A percentile compares a stretch with the other conserved stretches of the same genome.
phyloP scores from a whole-genome alignment of 1,139 yeast species.

The Hansenula lynferdii region DNA sequence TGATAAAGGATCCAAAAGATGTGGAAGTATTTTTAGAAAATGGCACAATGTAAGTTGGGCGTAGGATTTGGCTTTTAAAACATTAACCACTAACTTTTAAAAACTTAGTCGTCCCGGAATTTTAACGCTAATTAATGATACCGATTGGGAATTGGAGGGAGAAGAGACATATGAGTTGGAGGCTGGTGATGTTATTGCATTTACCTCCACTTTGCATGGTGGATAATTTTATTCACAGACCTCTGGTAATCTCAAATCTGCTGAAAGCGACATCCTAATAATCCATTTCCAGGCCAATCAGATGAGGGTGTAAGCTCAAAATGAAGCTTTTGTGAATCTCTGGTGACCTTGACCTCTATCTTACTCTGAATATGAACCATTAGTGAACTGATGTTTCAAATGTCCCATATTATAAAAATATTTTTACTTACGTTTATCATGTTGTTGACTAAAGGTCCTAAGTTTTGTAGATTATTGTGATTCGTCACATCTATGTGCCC shows the following conservation, averaged over 20 bases:
- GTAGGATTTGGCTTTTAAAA: too few species aligned
- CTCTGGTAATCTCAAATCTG: neutral
- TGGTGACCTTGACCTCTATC: neutral
- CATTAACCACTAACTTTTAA: too few species aligned
- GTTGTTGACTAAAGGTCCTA: constrained; percentile 30
- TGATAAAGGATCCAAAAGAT: constrained; percentile 60
- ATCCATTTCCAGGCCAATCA: constrained; percentile 68
- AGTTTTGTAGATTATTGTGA: constrained; percentile 17
- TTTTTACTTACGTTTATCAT: constrained; percentile 13
- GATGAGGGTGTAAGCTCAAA: constrained; percentile 42
- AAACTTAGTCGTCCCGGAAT: constrained; percentile 92
- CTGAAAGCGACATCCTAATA: constrained; percentile 59
- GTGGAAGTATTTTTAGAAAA: constrained; percentile 77
- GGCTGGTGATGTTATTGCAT: constrained; percentile 72
- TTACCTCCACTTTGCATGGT: constrained; percentile 93
- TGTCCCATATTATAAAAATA: neutral
- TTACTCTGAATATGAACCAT: too few species aligned
- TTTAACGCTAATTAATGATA: constrained; percentile 83
- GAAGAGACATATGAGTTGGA: constrained; percentile 75
- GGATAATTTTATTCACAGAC: constrained; percentile 42
- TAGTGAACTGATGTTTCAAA: too few species aligned
- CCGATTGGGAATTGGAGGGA: constrained; percentile 97
- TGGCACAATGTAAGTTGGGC: constrained; percentile 38
- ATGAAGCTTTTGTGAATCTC: neutral
- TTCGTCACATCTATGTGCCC: constrained; percentile 44